Base-by-base conservation (phyloP, 306 rosid species). In the Lablab purpureus region DNA sequence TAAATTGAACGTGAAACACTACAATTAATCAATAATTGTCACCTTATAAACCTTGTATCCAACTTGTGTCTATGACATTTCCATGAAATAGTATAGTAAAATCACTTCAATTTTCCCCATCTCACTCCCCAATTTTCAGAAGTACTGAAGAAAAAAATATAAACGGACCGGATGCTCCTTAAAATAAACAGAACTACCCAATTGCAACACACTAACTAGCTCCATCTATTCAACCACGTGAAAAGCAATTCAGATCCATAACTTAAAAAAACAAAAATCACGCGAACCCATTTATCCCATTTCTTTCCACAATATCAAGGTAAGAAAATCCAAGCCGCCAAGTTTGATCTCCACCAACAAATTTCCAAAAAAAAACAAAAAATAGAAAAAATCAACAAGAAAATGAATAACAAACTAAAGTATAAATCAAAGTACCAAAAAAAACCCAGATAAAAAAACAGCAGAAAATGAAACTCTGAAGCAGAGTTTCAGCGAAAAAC, bases 161-260 rank as follows among this genome's bases (percentile, higher is more conserved):
- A 30, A 14, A 64, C 1, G 7, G 36, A 18, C 15, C 19, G 69
- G 52, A 54, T 17, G 67, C 45, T 7, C 76, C 75, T 36, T 40
- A 66, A 40, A 51, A 76, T 32, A 64, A 79, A 66, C 76, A 14
- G 17, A 71, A 74, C 68, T 8, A 45, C 59, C 11, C 51, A 74
- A 74, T 64, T 80, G 67, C 78, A 43, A 52, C 22, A 47, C 4
- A 54, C 54, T 49, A 21, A 30, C 18, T 55, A 66, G 25, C 43
- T 70, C 46, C 75, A 82, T 34, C 74, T 74, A 75, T 43, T 71
- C 66, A 82, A 30, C 75, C 37, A 83, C 54, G 72, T 40, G 15
- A 46, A 88, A 73, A 73, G 23, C 41, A 79, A 74, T 84, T 71
- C 78, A 90, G 96, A 91, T 91, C 98, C 90, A 84, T 27, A 73